Percentiles rank a stretch among this genome's conserved stretches.
Conservation (phyloP, 495 filamentous ascomycete species). For the Aspergillus bridgeri region DNA sequence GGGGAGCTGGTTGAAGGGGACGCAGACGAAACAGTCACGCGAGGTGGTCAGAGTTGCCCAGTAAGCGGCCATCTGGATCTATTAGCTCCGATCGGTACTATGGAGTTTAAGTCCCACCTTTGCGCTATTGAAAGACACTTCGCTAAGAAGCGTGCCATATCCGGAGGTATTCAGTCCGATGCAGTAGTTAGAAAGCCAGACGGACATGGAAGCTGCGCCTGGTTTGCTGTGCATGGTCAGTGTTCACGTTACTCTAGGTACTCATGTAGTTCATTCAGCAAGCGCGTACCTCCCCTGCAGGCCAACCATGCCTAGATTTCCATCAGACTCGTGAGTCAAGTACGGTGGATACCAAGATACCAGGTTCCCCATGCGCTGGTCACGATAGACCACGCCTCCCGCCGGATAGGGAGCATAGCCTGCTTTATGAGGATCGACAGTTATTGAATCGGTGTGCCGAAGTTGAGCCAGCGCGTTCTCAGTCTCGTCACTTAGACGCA, state of each 20-base stretch:
- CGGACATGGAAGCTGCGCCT: slow-evolving; percentile 38
- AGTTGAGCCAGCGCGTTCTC: slow-evolving; percentile 30
- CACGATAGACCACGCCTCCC: slow-evolving; percentile 41
- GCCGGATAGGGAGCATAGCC: slow-evolving; percentile 48
- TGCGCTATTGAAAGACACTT: slow-evolving; percentile 33
- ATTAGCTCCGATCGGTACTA: slow-evolving; percentile 1
- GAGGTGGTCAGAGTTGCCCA: slow-evolving; percentile 36
- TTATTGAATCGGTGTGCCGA: slow-evolving; percentile 37
- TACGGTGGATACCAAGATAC: no score
- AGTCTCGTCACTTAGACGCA: slow-evolving; percentile 29
- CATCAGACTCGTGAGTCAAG: slow-evolving; percentile 34
- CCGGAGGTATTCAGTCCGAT: slow-evolving; percentile 34
- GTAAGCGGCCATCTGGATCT: slow-evolving; percentile 35
- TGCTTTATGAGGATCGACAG: slow-evolving; percentile 47
- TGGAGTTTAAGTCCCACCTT: slow-evolving; percentile 18
- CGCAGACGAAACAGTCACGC: slow-evolving; percentile 28
- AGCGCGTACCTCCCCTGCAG: slow-evolving; percentile 39
- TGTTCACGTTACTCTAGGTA: background rate
- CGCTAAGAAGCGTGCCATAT: slow-evolving; percentile 35
- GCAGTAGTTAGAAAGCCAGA: slow-evolving; percentile 35
- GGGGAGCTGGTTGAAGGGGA: slow-evolving; percentile 43
- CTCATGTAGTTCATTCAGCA: slow-evolving; percentile 2
- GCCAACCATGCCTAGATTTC: slow-evolving; percentile 41
- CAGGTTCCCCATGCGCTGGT: slow-evolving; percentile 40
- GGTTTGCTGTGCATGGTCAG: slow-evolving; percentile 31